phyloP scores from a whole-genome alignment of 176 grass and related monocot genomes.

The Raddia distichophylla region DNA sequence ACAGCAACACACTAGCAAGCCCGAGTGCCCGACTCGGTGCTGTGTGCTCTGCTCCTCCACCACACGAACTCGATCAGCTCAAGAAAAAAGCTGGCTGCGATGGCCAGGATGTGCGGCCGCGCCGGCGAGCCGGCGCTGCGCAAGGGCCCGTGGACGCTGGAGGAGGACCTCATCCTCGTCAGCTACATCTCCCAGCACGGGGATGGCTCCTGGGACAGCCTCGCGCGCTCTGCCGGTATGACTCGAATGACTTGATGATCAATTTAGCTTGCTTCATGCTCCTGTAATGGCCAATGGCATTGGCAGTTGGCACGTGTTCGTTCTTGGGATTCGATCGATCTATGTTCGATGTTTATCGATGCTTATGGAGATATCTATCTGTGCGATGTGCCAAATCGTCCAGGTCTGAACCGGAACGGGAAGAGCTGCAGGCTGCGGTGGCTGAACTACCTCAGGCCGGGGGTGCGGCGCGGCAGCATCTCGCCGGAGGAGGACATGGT shows the following conservation, averaged over 20 bases:
- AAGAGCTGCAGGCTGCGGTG: constrained; percentile 79
- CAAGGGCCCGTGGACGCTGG: constrained; percentile 66
- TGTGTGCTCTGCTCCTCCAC: constrained; percentile 1
- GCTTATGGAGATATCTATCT: background rate
- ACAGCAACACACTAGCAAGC: background rate
- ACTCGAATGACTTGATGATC: background rate
- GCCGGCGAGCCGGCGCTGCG: constrained; percentile 47
- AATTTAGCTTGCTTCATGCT: background rate
- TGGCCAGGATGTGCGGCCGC: constrained; percentile 26
- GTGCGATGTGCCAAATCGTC: background rate
- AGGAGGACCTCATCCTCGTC: constrained; percentile 67
- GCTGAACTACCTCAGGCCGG: constrained; percentile 68
- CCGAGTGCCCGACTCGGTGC: background rate
- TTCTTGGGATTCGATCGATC: background rate
- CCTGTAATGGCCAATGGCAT: background rate
- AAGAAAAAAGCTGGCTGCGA: background rate
- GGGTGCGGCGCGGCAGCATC: constrained; percentile 59
- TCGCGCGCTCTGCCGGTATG: constrained; percentile 57
- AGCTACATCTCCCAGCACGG: constrained; percentile 57
- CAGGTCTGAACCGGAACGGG: constrained; percentile 62
- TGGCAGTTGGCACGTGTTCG: background rate
- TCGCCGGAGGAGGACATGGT: constrained; percentile 50
- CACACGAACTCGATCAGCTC: background rate
- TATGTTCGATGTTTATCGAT: background rate
- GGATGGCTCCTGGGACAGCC: constrained; percentile 62